Evolutionary conservation across 2,329 filamentous ascomycete genomes (phyloP), one percentile per base, ranked within the genome.

Genomic region (Metarhizium album): DNA sequence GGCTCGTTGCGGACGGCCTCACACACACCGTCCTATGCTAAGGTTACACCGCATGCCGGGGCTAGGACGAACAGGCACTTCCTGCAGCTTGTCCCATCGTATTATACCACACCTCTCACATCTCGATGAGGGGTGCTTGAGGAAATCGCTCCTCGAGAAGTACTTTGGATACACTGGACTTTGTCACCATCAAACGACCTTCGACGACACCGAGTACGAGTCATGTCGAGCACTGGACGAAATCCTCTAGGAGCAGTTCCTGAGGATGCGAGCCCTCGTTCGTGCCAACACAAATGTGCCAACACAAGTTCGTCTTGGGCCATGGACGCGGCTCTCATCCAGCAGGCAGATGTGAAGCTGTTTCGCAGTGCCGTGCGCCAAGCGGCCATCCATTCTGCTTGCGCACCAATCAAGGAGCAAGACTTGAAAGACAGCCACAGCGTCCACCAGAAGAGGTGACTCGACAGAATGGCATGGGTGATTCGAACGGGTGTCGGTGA

Each of bases 401-500:
- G 37, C 37, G 49, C 27, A 45, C 33, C 31, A 49, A 52, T 37
- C 53, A 52, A 31, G 35, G n/a, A 20, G 5, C 22, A 43, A 18
- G 16, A 43, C 24, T 43, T 2, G 7, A 43, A 23, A 43, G 40
- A 9, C 40, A 13, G 24, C 37, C 3, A 5, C 37, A 40, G 37
- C 9, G 23, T 3, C 29, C 22, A 24, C 5, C 7, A 33, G 38
- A 24, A 38, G 14, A 35, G 33, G 33, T 13, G 33, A 35, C 38
- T 27, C 11, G 18, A 24, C 35, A 29, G 42, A 48, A 33, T 20
- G 24, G 46, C 24, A 46, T 42, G 40, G 40, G 4, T 43, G 50
- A 52, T 29, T 48, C 46, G 14, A 46, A 52, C 22, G 3, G 45
- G 33, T 46, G 29, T 29, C 22, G 37, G 51, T 56, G 49, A 47